A percentile compares a stretch with the other conserved stretches of the same genome.
These are phyloP conservation scores for Circinella umbellata DNA, from an alignment of 371 early-diverging fungal genomes.

Conservation along the genomic window DNA sequence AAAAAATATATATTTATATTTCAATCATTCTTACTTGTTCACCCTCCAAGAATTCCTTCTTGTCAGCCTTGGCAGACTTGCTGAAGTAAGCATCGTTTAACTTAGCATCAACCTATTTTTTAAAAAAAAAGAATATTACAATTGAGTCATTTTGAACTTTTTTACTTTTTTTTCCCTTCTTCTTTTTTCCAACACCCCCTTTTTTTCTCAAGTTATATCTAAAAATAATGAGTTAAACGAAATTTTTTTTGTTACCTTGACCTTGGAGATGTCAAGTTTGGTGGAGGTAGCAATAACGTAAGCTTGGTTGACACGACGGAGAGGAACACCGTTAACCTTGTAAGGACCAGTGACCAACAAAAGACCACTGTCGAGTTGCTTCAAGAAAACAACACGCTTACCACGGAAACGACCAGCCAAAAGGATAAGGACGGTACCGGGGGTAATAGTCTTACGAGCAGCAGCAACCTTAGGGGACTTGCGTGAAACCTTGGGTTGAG, in stretches of 20 bases:
- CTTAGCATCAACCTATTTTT: slow-evolving; percentile 67
- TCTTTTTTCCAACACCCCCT: no score
- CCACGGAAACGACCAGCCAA: slow-evolving; percentile 97
- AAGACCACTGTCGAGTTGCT: slow-evolving; percentile 94
- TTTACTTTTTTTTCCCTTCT: no score
- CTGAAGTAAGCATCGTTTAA: slow-evolving; percentile 94
- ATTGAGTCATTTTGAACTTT: not conserved
- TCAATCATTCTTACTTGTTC: slow-evolving; percentile 43
- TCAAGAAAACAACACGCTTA: slow-evolving; percentile 98
- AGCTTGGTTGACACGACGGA: slow-evolving; percentile 98
- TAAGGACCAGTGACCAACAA: slow-evolving; percentile 97
- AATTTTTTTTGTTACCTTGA: slow-evolving; percentile 56
- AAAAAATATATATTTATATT: no score
- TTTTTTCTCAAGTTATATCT: no score
- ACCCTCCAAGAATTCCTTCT: slow-evolving; percentile 89
- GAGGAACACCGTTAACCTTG: slow-evolving; percentile 98
- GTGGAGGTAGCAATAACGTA: slow-evolving; percentile 98
- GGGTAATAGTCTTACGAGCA: slow-evolving; percentile 91
- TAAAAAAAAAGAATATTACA: no score
- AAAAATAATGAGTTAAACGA: not conserved
- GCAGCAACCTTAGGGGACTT: slow-evolving; percentile 78
- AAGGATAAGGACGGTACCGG: slow-evolving; percentile 97
- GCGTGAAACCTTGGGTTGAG: slow-evolving; percentile 78
- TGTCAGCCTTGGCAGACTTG: slow-evolving; percentile 74
- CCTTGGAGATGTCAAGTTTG: slow-evolving; percentile 86